These are phyloP conservation scores for Globisporangium megalacanthum DNA, from an alignment of 352 stramenopile species.

Conservation along the genomic window DNA sequence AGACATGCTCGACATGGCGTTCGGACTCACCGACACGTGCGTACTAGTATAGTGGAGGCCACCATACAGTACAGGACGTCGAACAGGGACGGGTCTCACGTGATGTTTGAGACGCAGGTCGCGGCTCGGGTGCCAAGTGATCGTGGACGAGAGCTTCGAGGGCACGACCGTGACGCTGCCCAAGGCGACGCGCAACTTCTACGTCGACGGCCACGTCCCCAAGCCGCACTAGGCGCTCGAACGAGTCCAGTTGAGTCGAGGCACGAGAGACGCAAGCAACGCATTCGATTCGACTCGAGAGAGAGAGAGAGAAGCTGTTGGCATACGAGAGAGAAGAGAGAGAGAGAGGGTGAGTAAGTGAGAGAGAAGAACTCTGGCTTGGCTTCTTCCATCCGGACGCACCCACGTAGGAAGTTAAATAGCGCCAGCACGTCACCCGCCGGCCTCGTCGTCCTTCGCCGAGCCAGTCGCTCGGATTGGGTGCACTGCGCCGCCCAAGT, in stretches of 20 bases:
- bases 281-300: not conserved
- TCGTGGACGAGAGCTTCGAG: slow-evolving; percentile 90
- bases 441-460: not conserved
- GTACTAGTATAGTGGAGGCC: not conserved
- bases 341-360: no score
- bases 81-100: not conserved
- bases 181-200: slow-evolving; percentile 97
- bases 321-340: no score
- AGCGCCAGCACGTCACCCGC: not conserved
- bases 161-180: slow-evolving; percentile 90
- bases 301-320: no score
- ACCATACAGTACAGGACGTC: not conserved
- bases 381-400: no score
- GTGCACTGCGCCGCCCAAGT: not conserved
- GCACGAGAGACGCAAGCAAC: not conserved
- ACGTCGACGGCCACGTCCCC: slow-evolving; percentile 97
- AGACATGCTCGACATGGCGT: slow-evolving; percentile 99
- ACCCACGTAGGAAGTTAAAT: no score
- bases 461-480: not conserved
- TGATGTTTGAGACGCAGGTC: slow-evolving; percentile 32
- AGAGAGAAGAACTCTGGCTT: no score
- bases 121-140: slow-evolving; percentile 88
- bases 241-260: not conserved
- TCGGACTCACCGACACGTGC: slow-evolving; percentile 94
- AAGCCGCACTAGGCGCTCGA: slow-evolving; percentile 86